Conservation (phyloP, 2,329 filamentous ascomycete genomes). For the Claviceps sp. region DNA sequence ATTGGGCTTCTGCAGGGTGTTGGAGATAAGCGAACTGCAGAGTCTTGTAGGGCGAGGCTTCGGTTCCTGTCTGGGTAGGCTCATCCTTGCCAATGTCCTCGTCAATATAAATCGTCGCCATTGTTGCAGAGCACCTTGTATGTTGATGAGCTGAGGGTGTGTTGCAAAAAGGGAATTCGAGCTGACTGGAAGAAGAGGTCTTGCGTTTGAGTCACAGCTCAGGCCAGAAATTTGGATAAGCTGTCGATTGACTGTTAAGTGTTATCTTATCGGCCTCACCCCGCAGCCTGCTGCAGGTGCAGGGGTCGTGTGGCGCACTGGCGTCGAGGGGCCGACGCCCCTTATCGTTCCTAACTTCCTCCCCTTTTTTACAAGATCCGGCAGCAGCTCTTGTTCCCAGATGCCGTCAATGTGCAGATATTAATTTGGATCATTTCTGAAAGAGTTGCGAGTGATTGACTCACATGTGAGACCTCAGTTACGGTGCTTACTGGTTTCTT, state of each 20-base stretch:
- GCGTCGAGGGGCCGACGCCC: neutral
- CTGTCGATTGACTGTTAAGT: neutral
- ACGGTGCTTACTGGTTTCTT: no score
- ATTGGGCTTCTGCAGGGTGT: constrained; percentile 17
- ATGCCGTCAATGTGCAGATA: no score
- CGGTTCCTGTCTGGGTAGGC: constrained; percentile 50
- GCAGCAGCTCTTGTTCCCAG: no score
- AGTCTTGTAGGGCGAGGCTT: constrained; percentile 68
- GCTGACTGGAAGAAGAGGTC: neutral
- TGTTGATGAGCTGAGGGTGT: neutral
- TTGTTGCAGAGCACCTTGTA: constrained; percentile 12
- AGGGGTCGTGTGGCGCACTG: neutral
- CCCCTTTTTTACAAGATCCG: no score
- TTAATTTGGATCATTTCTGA: no score
- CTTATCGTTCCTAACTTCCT: no score
- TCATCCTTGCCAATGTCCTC: constrained; percentile 67
- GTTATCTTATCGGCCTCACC: constrained; percentile 1
- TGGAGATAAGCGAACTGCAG: constrained; percentile 61
- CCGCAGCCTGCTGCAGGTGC: neutral
- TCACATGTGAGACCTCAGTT: no score
- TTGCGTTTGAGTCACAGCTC: neutral
- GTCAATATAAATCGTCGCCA: constrained; percentile 40
- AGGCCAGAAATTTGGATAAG: neutral
- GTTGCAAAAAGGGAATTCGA: neutral
- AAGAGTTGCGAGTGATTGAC: no score